A percentile compares a stretch with the other conserved stretches of the same genome.
These are phyloP conservation scores for Aureobasidium sp. DNA, from an alignment of 2,329 filamentous ascomycete species.

Conservation along the genomic window DNA sequence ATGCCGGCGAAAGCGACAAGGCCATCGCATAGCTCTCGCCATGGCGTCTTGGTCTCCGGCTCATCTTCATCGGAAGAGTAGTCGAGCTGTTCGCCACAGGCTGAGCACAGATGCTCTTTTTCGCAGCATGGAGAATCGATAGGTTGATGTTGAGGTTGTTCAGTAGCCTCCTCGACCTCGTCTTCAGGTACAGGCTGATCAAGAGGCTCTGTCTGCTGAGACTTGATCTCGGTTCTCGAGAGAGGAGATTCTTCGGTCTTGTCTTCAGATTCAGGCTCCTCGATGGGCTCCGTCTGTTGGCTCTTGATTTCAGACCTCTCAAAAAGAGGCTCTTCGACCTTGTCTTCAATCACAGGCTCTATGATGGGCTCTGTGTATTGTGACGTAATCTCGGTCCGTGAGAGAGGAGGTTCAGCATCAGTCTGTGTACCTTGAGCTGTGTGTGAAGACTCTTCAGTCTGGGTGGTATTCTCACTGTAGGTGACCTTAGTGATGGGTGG, in stretches of 20 bases:
- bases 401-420: too few species aligned
- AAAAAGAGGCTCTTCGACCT: too few species aligned
- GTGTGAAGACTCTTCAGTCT: conserved; percentile 4
- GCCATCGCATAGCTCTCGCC: conserved; percentile 31
- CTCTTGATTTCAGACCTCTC: too few species aligned
- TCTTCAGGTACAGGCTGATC: conserved; percentile 13
- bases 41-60: conserved; percentile 24
- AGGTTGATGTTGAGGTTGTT: neutral
- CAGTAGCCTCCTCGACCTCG: neutral
- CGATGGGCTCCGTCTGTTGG: too few species aligned
- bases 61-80: conserved; percentile 14
- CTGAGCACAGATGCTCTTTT: conserved; percentile 3
- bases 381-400: too few species aligned
- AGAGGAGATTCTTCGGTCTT: neutral
- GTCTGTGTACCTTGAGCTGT: neutral
- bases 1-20: conserved; percentile 29
- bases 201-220: conserved; percentile 14
- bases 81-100: conserved; percentile 9
- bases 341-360: too few species aligned
- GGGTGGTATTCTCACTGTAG: conserved; percentile 16
- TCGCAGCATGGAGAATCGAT: neutral
- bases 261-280: too few species aligned
- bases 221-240: neutral
- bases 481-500: conserved; percentile 18
- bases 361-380: too few species aligned